These are phyloP conservation scores for Arthroderma uncinatum DNA, from an alignment of 2,329 filamentous ascomycete genomes.

Conservation along the genomic window DNA sequence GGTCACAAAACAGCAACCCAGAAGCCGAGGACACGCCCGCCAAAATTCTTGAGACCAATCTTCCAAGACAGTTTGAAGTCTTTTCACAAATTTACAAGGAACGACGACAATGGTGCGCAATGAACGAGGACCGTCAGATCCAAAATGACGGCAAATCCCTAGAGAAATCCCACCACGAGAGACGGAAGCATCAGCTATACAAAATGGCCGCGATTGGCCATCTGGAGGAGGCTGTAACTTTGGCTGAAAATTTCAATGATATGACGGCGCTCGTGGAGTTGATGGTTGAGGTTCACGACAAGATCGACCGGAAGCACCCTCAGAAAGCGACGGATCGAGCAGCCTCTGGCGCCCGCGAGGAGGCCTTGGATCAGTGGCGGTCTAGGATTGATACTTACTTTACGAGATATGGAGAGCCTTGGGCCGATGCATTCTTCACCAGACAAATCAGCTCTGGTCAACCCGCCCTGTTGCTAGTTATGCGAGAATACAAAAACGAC, in stretches of 20 bases:
- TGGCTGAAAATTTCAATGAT: conserved; percentile 54
- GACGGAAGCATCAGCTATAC: conserved; percentile 39
- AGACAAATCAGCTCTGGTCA: conserved; percentile 59
- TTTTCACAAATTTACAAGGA: conserved; percentile 50
- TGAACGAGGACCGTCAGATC: conserved; percentile 40
- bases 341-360: conserved; percentile 23
- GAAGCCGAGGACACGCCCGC: conserved; percentile 30
- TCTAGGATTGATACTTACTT: conserved; percentile 38
- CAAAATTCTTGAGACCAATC: conserved; percentile 37
- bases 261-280: conserved; percentile 50
- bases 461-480: conserved; percentile 54
- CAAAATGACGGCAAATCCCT: conserved; percentile 41
- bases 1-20: conserved; percentile 16
- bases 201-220: conserved; percentile 42
- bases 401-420: conserved; percentile 39
- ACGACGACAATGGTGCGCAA: conserved; percentile 47
- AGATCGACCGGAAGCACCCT: conserved; percentile 22
- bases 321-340: conserved; percentile 13
- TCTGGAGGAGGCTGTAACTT: conserved; percentile 45
- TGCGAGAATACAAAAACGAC: conserved; percentile 58
- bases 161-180: conserved; percentile 31
- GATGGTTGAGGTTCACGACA: conserved; percentile 33
- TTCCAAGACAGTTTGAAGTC: conserved; percentile 45
- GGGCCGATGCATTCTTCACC: conserved; percentile 63
- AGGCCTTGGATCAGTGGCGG: conserved; percentile 20